phyloP scores from a whole-genome alignment of 768 basidiomycete species.

The Clavulina sp. region DNA sequence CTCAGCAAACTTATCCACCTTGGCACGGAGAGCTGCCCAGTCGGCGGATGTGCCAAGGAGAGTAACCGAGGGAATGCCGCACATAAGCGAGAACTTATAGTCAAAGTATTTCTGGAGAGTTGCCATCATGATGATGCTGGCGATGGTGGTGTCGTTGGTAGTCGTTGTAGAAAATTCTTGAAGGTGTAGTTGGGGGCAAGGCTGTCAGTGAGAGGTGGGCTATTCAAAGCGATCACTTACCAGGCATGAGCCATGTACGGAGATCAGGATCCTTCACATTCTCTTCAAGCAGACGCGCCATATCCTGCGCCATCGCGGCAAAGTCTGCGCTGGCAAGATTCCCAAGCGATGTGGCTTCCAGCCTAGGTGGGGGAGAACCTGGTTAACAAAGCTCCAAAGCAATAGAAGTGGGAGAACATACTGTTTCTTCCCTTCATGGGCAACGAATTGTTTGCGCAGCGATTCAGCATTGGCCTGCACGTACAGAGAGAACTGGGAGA shows the following conservation, averaged over 20 bases:
- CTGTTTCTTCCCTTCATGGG: not conserved
- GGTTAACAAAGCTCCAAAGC: not conserved
- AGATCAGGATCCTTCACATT: not conserved
- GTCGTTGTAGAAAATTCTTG: slow-evolving; percentile 1
- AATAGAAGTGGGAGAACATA: too few species aligned
- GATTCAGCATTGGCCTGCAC: not conserved
- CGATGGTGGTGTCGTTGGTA: slow-evolving; percentile 1
- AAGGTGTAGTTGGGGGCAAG: not conserved
- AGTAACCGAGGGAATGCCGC: slow-evolving; percentile 6
- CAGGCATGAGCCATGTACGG: too few species aligned
- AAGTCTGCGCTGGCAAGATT: slow-evolving; percentile 2
- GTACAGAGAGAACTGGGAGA: slow-evolving; percentile 1
- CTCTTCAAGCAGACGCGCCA: not conserved
- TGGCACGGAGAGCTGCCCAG: not conserved
- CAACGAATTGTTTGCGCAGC: not conserved
- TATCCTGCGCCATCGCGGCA: not conserved
- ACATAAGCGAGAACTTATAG: slow-evolving; percentile 1
- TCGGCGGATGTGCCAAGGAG: slow-evolving; percentile 2
- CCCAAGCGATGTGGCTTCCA: not conserved
- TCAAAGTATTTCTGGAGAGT: slow-evolving; percentile 2
- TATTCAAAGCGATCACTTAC: too few species aligned
- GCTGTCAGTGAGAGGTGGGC: too few species aligned
- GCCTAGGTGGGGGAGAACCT: too few species aligned
- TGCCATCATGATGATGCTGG: slow-evolving; percentile 1
- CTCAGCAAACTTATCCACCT: slow-evolving; percentile 17